A percentile compares a stretch with the other conserved stretches of the same genome.
These are phyloP conservation scores for Capronia americana DNA, from an alignment of 2,329 filamentous ascomycete genomes.

Conservation along the genomic window DNA sequence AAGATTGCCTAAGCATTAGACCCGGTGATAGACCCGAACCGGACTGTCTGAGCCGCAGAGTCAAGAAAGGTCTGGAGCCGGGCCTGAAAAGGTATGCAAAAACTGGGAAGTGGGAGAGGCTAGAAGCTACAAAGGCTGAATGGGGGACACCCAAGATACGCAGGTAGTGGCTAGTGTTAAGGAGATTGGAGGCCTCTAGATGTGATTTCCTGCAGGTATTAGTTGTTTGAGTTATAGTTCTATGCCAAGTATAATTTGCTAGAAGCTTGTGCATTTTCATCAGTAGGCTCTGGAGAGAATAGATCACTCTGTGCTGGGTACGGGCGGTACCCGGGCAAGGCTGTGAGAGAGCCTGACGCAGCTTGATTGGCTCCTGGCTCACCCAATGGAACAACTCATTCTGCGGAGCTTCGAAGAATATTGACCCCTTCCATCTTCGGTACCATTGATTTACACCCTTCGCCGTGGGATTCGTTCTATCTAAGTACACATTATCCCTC, in stretches of 20 bases:
- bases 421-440: not conserved
- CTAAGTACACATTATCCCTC: too few relatives aligned
- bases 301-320: not conserved
- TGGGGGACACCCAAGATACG: not conserved
- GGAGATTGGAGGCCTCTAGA: not conserved
- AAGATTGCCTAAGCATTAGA: conserved; percentile 26
- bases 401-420: not conserved
- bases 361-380: not conserved
- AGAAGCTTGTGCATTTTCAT: too few relatives aligned
- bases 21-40: conserved; percentile 22
- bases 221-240: too few relatives aligned
- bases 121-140: not conserved
- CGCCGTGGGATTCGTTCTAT: not conserved
- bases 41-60: conserved; percentile 7
- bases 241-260: too few relatives aligned
- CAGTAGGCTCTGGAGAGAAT: too few relatives aligned
- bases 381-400: not conserved
- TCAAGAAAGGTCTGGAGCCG: conserved; percentile 15
- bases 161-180: not conserved
- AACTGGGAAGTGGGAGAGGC: conserved; percentile 10
- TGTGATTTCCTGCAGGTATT: not conserved
- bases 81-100: conserved; percentile 11
- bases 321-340: not conserved
- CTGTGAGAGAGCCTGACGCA: not conserved
- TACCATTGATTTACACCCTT: not conserved